Conservation (phyloP, 805 yeast genomes). For the Nakazawaea peltata region DNA sequence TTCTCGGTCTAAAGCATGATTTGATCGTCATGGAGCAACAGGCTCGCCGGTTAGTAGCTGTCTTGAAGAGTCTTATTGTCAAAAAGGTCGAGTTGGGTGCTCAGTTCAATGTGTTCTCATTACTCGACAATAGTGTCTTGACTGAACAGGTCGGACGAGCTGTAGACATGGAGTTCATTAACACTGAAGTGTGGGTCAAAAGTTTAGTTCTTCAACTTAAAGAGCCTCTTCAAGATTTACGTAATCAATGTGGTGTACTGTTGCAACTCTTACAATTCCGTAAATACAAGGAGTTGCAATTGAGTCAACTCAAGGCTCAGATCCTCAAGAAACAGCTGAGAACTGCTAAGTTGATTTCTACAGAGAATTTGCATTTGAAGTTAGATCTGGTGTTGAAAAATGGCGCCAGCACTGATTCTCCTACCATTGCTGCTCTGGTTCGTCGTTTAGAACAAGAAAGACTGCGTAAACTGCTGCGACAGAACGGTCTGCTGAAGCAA, state of each 20-base stretch:
- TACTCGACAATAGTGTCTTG: conserved; percentile 25
- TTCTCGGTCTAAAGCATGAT: conserved; percentile 11
- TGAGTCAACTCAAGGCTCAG: conserved; percentile 30
- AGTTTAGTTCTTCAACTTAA: conserved; percentile 34
- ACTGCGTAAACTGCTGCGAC: conserved; percentile 12
- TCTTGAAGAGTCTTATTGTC: conserved; percentile 29
- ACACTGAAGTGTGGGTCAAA: conserved; percentile 35
- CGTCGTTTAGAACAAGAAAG: conserved; percentile 14
- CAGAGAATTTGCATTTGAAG: conserved; percentile 16
- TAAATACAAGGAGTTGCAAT: conserved; percentile 44
- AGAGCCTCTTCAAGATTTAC: conserved; percentile 42
- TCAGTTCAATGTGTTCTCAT: conserved; percentile 45
- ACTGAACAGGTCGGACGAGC: conserved; percentile 48
- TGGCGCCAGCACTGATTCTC: conserved; percentile 18
- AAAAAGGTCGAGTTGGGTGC: conserved; percentile 47
- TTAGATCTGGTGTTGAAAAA: conserved; percentile 18
- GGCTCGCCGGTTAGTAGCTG: conserved; percentile 29
- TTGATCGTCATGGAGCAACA: conserved; percentile 25
- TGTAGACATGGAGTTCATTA: conserved; percentile 41
- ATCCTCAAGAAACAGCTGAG: conserved; percentile 29
- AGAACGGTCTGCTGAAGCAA: too few species aligned
- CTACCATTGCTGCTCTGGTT: conserved; percentile 24
- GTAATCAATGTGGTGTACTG: conserved; percentile 34
- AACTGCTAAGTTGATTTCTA: conserved; percentile 18
- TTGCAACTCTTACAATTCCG: conserved; percentile 39